phyloP scores from a whole-genome alignment of 78 protist genomes.

The Acrasis kona region DNA sequence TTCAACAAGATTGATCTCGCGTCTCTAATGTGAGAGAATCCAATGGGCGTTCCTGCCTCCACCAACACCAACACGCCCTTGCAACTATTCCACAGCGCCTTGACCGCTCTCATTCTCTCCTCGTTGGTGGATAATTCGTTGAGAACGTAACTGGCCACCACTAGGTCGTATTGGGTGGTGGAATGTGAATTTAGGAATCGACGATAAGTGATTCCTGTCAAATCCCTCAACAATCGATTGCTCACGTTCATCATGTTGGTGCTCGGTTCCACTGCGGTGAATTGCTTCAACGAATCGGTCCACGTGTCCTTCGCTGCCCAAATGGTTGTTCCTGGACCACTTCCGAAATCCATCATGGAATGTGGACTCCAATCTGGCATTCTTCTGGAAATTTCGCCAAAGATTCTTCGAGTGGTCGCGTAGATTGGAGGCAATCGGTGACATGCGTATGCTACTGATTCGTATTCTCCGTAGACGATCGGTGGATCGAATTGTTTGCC shows the following conservation, averaged over 20 bases:
- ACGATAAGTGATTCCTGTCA: constrained; percentile 27
- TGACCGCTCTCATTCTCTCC: constrained; percentile 15
- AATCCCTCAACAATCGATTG: constrained; percentile 20
- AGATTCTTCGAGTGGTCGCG: constrained; percentile 39
- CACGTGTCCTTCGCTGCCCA: constrained; percentile 39
- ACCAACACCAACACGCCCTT: constrained; percentile 37
- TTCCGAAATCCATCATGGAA: constrained; percentile 43
- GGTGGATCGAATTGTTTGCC: not conserved
- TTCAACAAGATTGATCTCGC: constrained; percentile 23
- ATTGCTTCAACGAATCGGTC: constrained; percentile 10
- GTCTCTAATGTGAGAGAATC: constrained; percentile 30
- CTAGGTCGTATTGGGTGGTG: constrained; percentile 11
- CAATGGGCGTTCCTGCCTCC: constrained; percentile 61
- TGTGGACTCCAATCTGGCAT: constrained; percentile 37
- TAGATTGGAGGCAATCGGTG: constrained; percentile 61
- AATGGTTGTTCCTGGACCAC: constrained; percentile 56
- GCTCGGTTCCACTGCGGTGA: constrained; percentile 42
- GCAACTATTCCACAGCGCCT: constrained; percentile 31
- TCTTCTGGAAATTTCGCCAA: constrained; percentile 28
- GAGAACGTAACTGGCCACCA: constrained; percentile 39
- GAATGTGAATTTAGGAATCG: constrained; percentile 16
- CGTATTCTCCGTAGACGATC: constrained; percentile 26
- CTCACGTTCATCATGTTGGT: constrained; percentile 24
- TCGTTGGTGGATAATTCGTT: constrained; percentile 31
- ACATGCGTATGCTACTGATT: constrained; percentile 34